These are phyloP conservation scores for Picea glauca DNA, from an alignment of 75 land plant species.

Conservation along the genomic window DNA sequence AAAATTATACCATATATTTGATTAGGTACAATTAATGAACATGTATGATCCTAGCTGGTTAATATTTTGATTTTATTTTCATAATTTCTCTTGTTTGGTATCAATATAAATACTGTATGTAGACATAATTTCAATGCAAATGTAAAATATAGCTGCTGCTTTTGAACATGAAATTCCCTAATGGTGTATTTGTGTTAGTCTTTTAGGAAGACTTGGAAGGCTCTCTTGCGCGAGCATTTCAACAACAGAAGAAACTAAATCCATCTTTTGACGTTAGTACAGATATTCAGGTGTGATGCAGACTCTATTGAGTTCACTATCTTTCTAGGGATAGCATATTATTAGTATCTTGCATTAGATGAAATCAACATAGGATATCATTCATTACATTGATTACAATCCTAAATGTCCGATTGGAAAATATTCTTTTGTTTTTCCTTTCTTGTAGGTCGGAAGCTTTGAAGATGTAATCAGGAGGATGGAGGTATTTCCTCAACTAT, in stretches of 20 bases:
- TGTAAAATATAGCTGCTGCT: neutral
- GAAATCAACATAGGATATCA: neutral
- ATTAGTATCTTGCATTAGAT: neutral
- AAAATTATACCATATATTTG: too few relatives aligned
- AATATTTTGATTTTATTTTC: neutral
- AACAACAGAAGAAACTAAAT: constrained; percentile 12
- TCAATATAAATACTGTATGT: neutral
- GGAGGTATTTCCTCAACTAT: constrained; percentile 12
- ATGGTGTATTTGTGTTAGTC: neutral
- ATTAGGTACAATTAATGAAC: neutral
- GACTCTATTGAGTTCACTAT: neutral
- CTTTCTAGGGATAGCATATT: neutral
- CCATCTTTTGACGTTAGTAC: constrained; percentile 14
- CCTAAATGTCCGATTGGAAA: too few relatives aligned
- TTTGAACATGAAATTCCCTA: neutral
- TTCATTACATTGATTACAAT: too few relatives aligned
- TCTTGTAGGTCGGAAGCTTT: constrained; percentile 18
- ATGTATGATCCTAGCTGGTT: neutral
- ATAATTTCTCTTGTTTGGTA: neutral
- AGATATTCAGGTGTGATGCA: constrained; percentile 13
- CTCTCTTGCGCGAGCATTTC: constrained; percentile 15
- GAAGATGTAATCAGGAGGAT: constrained; percentile 17
- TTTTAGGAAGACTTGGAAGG: constrained; percentile 17
- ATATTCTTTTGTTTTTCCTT: neutral
- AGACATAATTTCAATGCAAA: neutral